Base-by-base conservation (phyloP, 2,329 filamentous ascomycete genomes). In the Arthrobotrys pseudoclavata region DNA sequence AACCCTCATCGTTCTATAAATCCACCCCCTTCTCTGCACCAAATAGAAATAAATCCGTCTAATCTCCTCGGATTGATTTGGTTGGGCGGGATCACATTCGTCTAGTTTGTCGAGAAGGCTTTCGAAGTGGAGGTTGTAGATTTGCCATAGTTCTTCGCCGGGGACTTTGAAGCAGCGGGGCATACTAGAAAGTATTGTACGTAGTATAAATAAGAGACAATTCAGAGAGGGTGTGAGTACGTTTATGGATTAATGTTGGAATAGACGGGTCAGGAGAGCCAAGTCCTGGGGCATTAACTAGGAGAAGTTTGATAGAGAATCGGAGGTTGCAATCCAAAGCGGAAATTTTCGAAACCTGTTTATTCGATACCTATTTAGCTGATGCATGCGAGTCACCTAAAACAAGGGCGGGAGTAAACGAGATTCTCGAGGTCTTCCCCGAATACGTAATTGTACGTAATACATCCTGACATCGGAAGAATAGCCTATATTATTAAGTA, bases 121-220 rank as follows among this genome's bases (percentile, higher is more conserved):
- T 40, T 61, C 34, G 22, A 61, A 61, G 34, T 61, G 55, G 6
- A 42, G 34, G 24, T 26, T 47, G 55, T 42, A 42, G 22, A 47
- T 42, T 2, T 61, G 34, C 31, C 40, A 47, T 12, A 61, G 20
- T 9, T 61, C 55, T 42, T 61, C 40, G 1, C 34, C 24, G 9
- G 40, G 55, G 18, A 61, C 34, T 13, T 61, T 61, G 55, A 42
- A 61, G 18, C 55, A 61, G 34, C 55, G 55, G 22, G 55, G 55
- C 55, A 61, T 61, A 10, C 6, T 9, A 10, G 4, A 40, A n/a
- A 1, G 2, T 2, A 12, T 15, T 52, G 48, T 34, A 29, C 29
- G 31, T 34, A 34, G 7, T 9, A 9, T 10, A 34, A 34, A 34
- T 1, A 34, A 34, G 4, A n/a, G n/a, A n/a, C n/a, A n/a, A n/a